Base-by-base conservation (phyloP, 257 asterid species). In the Ilex asprella region DNA sequence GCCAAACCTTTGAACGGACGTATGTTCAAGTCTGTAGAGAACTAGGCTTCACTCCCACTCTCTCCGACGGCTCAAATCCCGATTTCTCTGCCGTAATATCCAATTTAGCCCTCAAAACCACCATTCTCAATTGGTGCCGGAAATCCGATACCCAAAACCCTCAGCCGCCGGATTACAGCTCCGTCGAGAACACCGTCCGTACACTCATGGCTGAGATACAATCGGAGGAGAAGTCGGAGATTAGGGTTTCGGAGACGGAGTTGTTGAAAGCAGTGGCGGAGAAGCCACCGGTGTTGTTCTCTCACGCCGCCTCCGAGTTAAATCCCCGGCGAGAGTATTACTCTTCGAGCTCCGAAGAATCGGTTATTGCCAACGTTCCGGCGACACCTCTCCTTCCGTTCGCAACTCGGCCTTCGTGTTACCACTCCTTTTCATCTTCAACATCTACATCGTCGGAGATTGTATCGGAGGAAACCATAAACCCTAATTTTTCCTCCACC, bases 321-420 rank as follows among this genome's bases (percentile, higher is more conserved):
- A 79, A 73, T 57, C 74, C 67, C 1, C 59, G 81, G 66, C 61
- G 73, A 16, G 73, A 79, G 61, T 75, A 63, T 7, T 79, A 78
- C 31, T 79, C 86, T 8, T 72, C 92, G 30, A 87, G 95, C 77
- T 91, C 98, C 2, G 97, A 83, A 31, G 99, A 89, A 72, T 93
- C 99, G 3, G 99, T 89, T 1, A 76, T 93, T 7, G 97, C 94
- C 2, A 89, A 87, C 44, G 56, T 16, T 16, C 27, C 72, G 16
- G 73, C 95, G 39, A 90, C 91, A 39, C 70, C 78, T 39, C 64
- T 86, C 67, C 70, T 75, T 8, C 96, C 93, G 0, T 92, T 85
- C 46, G 71, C 85, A 0, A 87, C 87, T 7, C 87, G 87, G 7
- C 95, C 96, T 0, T 75, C 89, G 5, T 85, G 97, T 75, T 79